These are phyloP conservation scores for Selenicereus undatus DNA, from an alignment of 148 eudicot species.

Conservation along the genomic window DNA sequence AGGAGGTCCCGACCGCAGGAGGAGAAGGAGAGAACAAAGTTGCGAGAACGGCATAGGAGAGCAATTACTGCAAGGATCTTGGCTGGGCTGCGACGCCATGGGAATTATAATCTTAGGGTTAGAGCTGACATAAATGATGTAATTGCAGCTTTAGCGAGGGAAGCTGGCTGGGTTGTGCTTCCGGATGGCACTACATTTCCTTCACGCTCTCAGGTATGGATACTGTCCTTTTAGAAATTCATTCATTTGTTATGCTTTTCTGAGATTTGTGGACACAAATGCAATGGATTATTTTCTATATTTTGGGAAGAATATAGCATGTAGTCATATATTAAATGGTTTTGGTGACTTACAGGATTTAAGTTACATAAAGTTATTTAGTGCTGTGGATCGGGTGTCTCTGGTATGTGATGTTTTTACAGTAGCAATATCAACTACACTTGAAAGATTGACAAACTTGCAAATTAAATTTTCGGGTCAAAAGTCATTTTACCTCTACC, in stretches of 20 bases:
- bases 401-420: not conserved
- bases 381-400: not conserved
- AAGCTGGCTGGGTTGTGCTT: conserved; percentile 99
- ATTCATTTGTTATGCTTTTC: not conserved
- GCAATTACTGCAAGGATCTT: conserved; percentile 94
- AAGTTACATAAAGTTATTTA: not conserved
- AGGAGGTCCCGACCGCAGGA: conserved; percentile 86
- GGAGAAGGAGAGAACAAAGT: conserved; percentile 97
- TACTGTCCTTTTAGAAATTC: not conserved
- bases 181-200: conserved; percentile 99
- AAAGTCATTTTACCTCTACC: too few relatives aligned
- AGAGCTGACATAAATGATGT: conserved; percentile 99
- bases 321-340: not conserved
- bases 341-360: not conserved
- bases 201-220: conserved; percentile 70
- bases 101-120: conserved; percentile 95
- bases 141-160: conserved; percentile 94
- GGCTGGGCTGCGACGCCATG: conserved; percentile 93
- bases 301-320: not conserved
- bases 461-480: too few relatives aligned
- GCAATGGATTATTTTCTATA: not conserved
- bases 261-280: conserved; percentile 1
- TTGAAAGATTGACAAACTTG: too few relatives aligned
- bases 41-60: conserved; percentile 92
- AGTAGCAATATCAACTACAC: too few relatives aligned